A percentile compares a stretch with the other conserved stretches of the same genome.
Conservation (phyloP, 768 basidiomycete species). For the Leucocoprinus sp. region DNA sequence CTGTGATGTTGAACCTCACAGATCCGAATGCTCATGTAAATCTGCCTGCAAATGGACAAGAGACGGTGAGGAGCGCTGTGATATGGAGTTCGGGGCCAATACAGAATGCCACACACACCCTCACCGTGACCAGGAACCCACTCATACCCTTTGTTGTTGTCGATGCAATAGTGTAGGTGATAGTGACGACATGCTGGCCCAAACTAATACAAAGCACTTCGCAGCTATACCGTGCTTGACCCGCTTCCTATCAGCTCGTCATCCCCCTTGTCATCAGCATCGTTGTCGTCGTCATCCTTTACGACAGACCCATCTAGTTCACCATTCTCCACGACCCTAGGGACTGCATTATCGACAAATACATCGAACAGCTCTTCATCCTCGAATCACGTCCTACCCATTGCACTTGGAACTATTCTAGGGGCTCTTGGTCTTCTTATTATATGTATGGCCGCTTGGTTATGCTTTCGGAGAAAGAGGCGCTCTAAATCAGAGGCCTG, state of each 20-base stretch:
- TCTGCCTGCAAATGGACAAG: constrained; percentile 27
- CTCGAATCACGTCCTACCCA: constrained; percentile 19
- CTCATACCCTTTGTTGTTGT: constrained; percentile 28
- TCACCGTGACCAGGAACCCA: constrained; percentile 29
- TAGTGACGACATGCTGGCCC: not conserved
- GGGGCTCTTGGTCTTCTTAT: constrained; percentile 24
- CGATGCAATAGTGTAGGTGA: constrained; percentile 31
- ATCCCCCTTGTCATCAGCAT: constrained; percentile 9
- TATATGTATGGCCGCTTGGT: constrained; percentile 21
- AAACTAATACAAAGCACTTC: not conserved
- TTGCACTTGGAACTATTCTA: constrained; percentile 26
- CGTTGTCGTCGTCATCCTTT: constrained; percentile 16
- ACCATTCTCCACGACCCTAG: constrained; percentile 8
- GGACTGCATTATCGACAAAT: constrained; percentile 14
- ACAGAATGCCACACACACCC: constrained; percentile 25
- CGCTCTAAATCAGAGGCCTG: constrained; percentile 28
- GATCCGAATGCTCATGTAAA: not conserved
- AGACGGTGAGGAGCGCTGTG: constrained; percentile 28
- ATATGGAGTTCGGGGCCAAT: constrained; percentile 29
- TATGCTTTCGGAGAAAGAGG: constrained; percentile 18
- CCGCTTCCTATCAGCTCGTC: constrained; percentile 13
- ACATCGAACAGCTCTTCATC: not conserved
- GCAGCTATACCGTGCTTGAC: constrained; percentile 13
- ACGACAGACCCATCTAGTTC: not conserved
- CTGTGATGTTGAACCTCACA: constrained; percentile 25